Percentiles rank a stretch among this genome's conserved stretches.
Conservation (phyloP, 2,329 filamentous ascomycete species). For the Microcyclospora tardicrescens region DNA sequence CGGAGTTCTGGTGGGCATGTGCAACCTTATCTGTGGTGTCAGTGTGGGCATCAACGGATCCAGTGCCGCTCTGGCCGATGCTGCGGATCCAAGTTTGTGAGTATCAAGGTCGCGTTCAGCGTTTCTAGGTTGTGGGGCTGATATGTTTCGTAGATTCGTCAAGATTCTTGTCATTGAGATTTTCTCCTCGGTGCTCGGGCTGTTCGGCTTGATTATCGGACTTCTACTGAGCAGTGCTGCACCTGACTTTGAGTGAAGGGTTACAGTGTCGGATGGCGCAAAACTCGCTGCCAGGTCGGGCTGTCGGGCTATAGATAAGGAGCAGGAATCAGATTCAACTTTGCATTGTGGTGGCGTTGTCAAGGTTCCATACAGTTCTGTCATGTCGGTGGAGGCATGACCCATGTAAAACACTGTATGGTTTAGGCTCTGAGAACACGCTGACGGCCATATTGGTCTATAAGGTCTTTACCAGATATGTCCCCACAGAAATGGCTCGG, state of each 20-base stretch:
- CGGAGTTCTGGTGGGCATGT: conserved; percentile 84
- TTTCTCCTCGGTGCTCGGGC: conserved; percentile 91
- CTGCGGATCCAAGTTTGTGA: conserved; percentile 78
- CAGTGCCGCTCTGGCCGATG: conserved; percentile 89
- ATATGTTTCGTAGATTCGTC: conserved; percentile 60
- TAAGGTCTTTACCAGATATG: too few species aligned
- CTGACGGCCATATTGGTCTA: too few species aligned
- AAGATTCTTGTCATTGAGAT: conserved; percentile 99
- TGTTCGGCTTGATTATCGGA: conserved; percentile 93
- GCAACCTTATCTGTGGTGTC: conserved; percentile 91
- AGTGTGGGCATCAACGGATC: conserved; percentile 97
- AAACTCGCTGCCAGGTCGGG: too few species aligned
- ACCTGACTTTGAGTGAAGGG: conserved; percentile 46
- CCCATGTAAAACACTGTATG: too few species aligned
- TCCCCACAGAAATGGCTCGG: too few species aligned
- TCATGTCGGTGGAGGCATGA: too few species aligned
- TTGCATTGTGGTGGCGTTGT: too few species aligned
- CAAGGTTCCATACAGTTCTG: too few species aligned
- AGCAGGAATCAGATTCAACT: too few species aligned
- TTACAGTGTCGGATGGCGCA: not conserved
- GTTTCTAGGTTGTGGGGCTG: not conserved
- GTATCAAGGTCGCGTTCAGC: conserved; percentile 24
- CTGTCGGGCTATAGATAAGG: too few species aligned
- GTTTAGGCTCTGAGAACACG: too few species aligned
- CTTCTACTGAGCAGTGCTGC: conserved; percentile 80